These are phyloP conservation scores for Leishmania tropica DNA, from an alignment of 208 protist genomes.

Conservation along the genomic window DNA sequence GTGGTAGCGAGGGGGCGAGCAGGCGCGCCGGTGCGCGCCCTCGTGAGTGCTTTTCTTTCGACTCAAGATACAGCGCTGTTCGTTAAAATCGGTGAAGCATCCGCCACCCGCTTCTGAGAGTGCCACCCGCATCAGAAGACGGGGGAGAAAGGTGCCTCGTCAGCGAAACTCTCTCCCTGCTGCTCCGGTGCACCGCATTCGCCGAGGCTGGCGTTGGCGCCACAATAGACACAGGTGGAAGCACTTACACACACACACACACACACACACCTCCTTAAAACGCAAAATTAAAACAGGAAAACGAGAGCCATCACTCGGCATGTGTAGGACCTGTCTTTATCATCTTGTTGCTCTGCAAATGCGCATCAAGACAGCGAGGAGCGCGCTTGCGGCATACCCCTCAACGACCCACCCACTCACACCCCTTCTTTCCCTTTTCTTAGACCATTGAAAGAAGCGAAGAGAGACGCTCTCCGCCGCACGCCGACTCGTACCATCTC, in stretches of 20 bases:
- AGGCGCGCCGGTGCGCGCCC: neutral
- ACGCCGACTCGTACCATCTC: neutral
- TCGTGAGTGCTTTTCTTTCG: neutral
- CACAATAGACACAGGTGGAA: neutral
- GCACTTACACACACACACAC: neutral
- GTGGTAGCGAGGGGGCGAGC: neutral
- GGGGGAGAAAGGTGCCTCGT: neutral
- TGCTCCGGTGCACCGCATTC: neutral
- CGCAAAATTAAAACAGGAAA: neutral
- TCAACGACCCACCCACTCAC: too few relatives aligned
- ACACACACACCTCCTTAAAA: neutral
- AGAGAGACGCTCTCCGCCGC: neutral
- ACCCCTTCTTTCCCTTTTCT: neutral
- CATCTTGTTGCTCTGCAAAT: neutral
- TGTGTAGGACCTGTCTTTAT: neutral
- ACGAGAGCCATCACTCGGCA: neutral
- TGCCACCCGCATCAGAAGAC: neutral
- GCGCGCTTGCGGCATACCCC: too few relatives aligned
- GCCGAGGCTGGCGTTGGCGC: neutral
- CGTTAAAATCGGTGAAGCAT: neutral
- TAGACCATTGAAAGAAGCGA: neutral
- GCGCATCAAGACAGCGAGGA: too few relatives aligned
- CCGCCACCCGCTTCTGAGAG: neutral
- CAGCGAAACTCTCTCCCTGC: neutral
- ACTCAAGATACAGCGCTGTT: neutral